Evolutionary conservation across 2,329 filamentous ascomycete species (phyloP).

Genomic region (Colletotrichum gigasporum): DNA sequence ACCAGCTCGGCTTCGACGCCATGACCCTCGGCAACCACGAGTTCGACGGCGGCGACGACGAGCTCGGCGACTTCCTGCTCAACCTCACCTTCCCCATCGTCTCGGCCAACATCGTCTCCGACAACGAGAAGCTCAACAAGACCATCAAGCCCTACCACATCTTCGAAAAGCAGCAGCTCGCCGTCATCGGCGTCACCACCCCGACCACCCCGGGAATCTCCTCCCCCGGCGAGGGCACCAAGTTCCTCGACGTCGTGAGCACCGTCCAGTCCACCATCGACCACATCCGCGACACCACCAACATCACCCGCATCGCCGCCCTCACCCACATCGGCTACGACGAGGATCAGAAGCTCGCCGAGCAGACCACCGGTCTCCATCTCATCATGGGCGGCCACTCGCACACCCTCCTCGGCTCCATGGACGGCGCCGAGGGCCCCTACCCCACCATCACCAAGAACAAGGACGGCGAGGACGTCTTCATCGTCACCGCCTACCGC

Average conservation of each 20-base stretch:
- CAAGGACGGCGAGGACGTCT: constrained; percentile 71
- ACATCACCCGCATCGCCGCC: constrained; percentile 71
- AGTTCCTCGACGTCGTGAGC: constrained; percentile 65
- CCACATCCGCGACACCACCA: constrained; percentile 67
- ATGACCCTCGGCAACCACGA: constrained; percentile 77
- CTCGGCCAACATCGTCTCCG: constrained; percentile 70
- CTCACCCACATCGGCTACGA: constrained; percentile 76
- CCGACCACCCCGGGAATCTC: constrained; percentile 67
- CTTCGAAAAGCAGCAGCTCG: constrained; percentile 68
- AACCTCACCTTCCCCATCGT: constrained; percentile 74
- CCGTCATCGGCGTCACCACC: constrained; percentile 72
- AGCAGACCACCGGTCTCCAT: constrained; percentile 69
- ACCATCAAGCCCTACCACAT: constrained; percentile 74
- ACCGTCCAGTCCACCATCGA: constrained; percentile 70
- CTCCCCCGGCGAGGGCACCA: constrained; percentile 65
- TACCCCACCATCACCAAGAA: constrained; percentile 73
- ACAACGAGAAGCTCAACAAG: constrained; percentile 66
- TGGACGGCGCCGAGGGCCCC: constrained; percentile 64
- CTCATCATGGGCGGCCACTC: constrained; percentile 73
- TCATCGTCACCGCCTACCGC: constrained; percentile 73
- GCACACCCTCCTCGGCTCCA: constrained; percentile 68
- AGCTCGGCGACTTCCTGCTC: constrained; percentile 67
- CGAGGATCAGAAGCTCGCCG: constrained; percentile 68
- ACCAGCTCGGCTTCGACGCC: constrained; percentile 71
- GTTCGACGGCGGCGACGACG: constrained; percentile 71